Base-by-base conservation (phyloP, 257 asterid species). In the Capsicum rhomboideum region DNA sequence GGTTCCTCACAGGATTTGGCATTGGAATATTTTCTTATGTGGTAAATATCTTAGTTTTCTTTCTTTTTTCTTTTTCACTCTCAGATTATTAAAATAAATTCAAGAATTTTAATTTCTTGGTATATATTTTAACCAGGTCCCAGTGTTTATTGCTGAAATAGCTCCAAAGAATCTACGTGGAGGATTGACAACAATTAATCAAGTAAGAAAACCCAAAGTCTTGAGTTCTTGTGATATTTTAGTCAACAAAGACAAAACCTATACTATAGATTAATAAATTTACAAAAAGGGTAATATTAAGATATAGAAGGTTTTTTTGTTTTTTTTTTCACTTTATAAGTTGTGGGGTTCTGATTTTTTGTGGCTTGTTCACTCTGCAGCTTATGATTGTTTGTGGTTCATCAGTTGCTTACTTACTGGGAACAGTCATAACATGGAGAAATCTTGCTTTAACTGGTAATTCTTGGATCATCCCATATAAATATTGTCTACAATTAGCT, bases 1-100 rank as follows among this genome's bases (percentile, higher is more conserved):
- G 98, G 85, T 92, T 95, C 84, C 91, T 88, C 84, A 93, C 98
- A 54, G 98, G 99, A 84, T 95, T 85, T 85, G 97, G 98, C 83
- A 95, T 93, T 3, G 98, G 99, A 50, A 86, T 92, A 85, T 90
- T 91, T 81, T 95, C 99, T 74, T 94, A 88, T 84, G 99, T 94
- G 92, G 98, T 94, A 90, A 78, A 71, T 53, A 44, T 63, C 68
- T 72, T 5, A 17, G 53, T 20, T 16, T 53, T 79, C 17, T 34
- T 8, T 20, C 56, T 17, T 14, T 34, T 34, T 8, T 20, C 56
- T 20, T 14, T 34, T 61, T 21, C 37, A 18, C 78, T 59, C 37
- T 67, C 14, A 2, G 52, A n/a, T n/a, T 64, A 31, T 46, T 34
- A 64, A 84, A 82, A 63, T 18, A 46, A 8, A n/a, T 84, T 37